phyloP scores from a whole-genome alignment of 768 basidiomycete species.

The Naganishia onofrii region DNA sequence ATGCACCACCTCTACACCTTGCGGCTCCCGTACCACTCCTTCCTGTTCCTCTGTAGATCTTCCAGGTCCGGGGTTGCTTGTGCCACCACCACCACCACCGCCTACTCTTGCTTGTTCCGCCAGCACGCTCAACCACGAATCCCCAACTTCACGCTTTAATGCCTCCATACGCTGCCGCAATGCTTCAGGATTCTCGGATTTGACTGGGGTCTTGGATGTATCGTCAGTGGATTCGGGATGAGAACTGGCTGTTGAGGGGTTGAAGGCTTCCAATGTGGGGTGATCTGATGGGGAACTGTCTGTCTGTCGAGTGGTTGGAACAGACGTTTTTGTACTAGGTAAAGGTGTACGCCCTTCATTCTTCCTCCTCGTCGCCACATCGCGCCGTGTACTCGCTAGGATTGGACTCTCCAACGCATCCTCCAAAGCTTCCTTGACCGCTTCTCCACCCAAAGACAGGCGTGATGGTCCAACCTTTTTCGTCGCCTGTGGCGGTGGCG shows the following conservation, averaged over 20 bases:
- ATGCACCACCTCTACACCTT: background rate
- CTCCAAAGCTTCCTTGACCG: background rate
- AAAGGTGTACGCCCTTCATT: background rate
- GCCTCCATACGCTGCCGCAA: slow-evolving; percentile 30
- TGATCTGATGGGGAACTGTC: background rate
- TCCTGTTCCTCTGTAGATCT: background rate
- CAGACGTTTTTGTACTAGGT: background rate
- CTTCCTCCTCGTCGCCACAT: background rate
- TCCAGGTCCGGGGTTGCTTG: slow-evolving; percentile 13
- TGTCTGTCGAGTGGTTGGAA: background rate
- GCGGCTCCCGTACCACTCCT: background rate
- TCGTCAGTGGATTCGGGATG: background rate
- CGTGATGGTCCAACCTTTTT: background rate
- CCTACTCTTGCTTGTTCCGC: slow-evolving; percentile 25
- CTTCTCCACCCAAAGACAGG: background rate
- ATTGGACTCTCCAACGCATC: slow-evolving; percentile 19
- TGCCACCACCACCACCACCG: too few relatives aligned
- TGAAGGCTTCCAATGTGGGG: background rate
- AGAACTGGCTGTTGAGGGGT: background rate
- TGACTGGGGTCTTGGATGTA: background rate
- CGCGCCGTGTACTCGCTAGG: background rate
- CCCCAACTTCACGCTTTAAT: slow-evolving; percentile 32
- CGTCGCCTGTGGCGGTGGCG: background rate
- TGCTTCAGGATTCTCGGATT: slow-evolving; percentile 4
- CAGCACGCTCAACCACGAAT: slow-evolving; percentile 34